Percentiles rank a stretch among this genome's conserved stretches.
These are phyloP conservation scores for Alternaria infectoria DNA, from an alignment of 2,329 filamentous ascomycete species.

Conservation along the genomic window DNA sequence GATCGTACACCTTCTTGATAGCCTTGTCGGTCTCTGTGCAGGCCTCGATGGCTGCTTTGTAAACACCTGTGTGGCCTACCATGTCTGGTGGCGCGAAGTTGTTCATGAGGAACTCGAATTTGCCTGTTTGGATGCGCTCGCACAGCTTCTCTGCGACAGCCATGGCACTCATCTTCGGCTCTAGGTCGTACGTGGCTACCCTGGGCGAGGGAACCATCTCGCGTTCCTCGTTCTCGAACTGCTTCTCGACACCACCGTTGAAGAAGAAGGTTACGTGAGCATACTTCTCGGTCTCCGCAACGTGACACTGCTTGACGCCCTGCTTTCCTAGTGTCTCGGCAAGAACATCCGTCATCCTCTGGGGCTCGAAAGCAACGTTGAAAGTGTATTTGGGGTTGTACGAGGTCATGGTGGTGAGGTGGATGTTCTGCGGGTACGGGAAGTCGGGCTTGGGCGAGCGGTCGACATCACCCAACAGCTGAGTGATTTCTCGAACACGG, in stretches of 20 bases:
- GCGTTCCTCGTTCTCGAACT: constrained; percentile 87
- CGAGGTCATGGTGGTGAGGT: constrained; percentile 94
- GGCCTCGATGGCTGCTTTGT: constrained; percentile 88
- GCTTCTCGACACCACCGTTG: constrained; percentile 98
- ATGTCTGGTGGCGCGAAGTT: constrained; percentile 99
- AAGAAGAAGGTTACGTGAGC: constrained; percentile 99
- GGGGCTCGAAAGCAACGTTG: constrained; percentile 88
- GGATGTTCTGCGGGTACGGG: constrained; percentile 86
- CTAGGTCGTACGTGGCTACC: constrained; percentile 93
- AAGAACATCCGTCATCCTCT: constrained; percentile 97
- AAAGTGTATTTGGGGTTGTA: constrained; percentile 97
- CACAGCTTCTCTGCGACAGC: constrained; percentile 87
- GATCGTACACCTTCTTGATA: constrained; percentile 90
- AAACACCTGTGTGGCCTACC: constrained; percentile 98
- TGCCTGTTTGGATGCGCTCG: constrained; percentile 83
- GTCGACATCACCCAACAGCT: constrained; percentile 90
- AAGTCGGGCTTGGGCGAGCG: constrained; percentile 90
- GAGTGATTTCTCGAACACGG: constrained; percentile 93
- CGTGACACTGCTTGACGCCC: constrained; percentile 88
- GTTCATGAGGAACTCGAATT: constrained; percentile 99
- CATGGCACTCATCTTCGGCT: constrained; percentile 94
- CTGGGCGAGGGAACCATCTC: constrained; percentile 95
- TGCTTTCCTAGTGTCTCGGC: constrained; percentile 96
- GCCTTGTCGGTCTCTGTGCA: constrained; percentile 88
- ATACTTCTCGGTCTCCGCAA: constrained; percentile 99